These are phyloP conservation scores for Corchorus capsularis DNA, from an alignment of 345 rosid species.

Conservation along the genomic window DNA sequence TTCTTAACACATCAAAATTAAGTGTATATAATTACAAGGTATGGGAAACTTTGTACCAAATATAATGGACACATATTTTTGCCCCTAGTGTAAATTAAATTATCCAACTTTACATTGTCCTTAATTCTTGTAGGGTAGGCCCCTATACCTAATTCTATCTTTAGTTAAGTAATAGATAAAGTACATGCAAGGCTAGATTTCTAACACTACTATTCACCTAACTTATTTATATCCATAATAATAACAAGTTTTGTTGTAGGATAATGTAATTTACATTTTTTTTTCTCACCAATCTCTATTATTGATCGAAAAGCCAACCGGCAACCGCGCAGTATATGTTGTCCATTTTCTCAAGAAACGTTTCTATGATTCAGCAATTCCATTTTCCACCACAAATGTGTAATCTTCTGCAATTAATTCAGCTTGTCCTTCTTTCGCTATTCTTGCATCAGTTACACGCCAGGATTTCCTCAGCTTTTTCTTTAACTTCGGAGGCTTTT, in stretches of 20 bases:
- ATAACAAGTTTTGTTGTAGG: neutral
- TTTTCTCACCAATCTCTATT: neutral
- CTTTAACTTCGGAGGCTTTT: neutral
- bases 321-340: neutral
- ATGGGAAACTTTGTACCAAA: too few species aligned
- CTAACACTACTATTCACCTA: neutral
- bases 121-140: neutral
- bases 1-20: too few species aligned
- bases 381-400: conserved; percentile 1
- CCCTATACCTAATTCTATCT: neutral
- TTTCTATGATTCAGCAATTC: neutral
- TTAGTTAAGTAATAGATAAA: neutral
- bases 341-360: neutral
- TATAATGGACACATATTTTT: neutral
- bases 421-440: neutral
- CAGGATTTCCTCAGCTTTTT: neutral
- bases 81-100: neutral
- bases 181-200: neutral
- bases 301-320: neutral
- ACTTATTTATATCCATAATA: neutral
- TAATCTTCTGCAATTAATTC: neutral
- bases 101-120: neutral
- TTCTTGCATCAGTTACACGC: neutral
- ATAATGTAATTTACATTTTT: neutral
- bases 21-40: too few species aligned